A percentile compares a stretch with the other conserved stretches of the same genome.
Evolutionary conservation across 345 rosid species (phyloP).

Genomic region (Dipteronia dyeriana): DNA sequence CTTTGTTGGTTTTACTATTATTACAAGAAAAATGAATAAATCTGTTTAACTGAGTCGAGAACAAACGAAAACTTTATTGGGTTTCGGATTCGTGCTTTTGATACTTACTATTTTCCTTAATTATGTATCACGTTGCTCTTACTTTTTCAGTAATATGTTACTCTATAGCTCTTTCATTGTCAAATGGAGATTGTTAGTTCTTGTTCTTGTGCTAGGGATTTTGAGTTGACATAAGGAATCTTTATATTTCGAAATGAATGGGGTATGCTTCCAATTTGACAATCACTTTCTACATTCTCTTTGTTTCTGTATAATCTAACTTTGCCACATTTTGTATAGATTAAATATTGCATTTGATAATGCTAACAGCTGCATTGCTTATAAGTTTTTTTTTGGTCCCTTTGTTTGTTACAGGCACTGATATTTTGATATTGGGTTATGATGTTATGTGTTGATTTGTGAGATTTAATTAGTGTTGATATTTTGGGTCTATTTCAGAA

Average conservation of each 20-base stretch:
- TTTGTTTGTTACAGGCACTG: background rate
- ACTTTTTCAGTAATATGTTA: background rate
- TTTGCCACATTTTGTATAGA: background rate
- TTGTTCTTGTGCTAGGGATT: background rate
- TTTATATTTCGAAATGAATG: background rate
- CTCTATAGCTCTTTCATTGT: background rate
- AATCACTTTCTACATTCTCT: too few relatives aligned
- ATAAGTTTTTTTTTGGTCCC: background rate
- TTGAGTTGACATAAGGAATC: background rate
- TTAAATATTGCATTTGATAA: background rate
- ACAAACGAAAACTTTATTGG: background rate
- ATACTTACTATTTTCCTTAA: too few relatives aligned
- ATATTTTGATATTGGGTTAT: conserved; percentile 3
- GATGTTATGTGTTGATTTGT: background rate
- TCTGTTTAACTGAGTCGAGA: background rate
- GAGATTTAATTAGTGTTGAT: conserved; percentile 8
- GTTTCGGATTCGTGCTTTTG: background rate
- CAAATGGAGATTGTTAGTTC: background rate
- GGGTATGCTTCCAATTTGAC: too few relatives aligned
- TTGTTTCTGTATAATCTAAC: too few relatives aligned
- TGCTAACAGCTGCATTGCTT: background rate
- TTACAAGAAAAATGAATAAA: too few relatives aligned
- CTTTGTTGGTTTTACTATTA: background rate
- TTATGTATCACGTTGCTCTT: too few relatives aligned
- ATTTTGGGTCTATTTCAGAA: conserved; percentile 30